phyloP scores from a whole-genome alignment of 2,329 filamentous ascomycete species.

The Pochonia chlamydosporia region DNA sequence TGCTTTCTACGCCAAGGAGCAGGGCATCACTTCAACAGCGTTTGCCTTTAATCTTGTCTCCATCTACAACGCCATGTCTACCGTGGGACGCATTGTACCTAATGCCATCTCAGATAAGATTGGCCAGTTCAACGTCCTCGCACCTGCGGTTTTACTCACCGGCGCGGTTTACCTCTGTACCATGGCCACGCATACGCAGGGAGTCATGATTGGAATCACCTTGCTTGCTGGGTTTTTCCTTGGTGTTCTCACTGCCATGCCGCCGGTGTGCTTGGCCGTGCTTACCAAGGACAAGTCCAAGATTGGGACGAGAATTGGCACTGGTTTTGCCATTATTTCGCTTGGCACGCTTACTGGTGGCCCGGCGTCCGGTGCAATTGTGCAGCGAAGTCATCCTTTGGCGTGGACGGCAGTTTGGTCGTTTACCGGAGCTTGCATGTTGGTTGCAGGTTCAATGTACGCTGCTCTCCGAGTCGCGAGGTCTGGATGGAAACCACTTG shows the following conservation, averaged over 20 bases:
- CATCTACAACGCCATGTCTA: conserved; percentile 40
- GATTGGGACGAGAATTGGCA: conserved; percentile 36
- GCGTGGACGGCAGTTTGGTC: too few species aligned
- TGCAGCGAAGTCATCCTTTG: too few species aligned
- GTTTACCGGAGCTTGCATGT: too few species aligned
- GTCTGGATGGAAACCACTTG: too few species aligned
- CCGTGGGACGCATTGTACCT: conserved; percentile 39
- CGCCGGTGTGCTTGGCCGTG: conserved; percentile 30
- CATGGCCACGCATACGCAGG: too few species aligned
- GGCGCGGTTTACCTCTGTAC: conserved; percentile 28
- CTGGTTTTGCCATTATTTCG: conserved; percentile 25
- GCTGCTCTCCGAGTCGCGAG: too few species aligned
- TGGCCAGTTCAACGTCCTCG: conserved; percentile 30
- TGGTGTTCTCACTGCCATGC: conserved; percentile 19
- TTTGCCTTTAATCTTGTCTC: conserved; percentile 36
- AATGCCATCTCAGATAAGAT: conserved; percentile 27
- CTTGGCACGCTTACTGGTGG: conserved; percentile 28
- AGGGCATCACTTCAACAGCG: conserved; percentile 19
- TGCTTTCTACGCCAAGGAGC: conserved; percentile 26
- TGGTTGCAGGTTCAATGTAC: too few species aligned
- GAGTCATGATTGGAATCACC: too few species aligned
- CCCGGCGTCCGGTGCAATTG: conserved; percentile 28
- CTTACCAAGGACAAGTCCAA: conserved; percentile 33
- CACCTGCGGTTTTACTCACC: conserved; percentile 19
- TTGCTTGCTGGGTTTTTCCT: background rate